Conservation (phyloP, 805 yeast species). For the Ogataea philodendri region DNA sequence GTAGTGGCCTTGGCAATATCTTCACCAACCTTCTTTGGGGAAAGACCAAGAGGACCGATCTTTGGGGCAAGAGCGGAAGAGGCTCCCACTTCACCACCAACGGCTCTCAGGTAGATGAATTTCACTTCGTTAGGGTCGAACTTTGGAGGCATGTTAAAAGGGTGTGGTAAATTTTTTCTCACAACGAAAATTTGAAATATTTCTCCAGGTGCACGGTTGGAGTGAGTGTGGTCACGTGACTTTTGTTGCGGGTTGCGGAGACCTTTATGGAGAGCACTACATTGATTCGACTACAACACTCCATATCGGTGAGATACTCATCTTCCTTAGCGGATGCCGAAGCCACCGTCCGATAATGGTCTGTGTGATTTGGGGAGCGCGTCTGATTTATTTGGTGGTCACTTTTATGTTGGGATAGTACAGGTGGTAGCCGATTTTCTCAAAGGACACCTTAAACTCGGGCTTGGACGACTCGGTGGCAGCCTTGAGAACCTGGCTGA, state of each 20-base stretch:
- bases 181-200: conserved; percentile 9
- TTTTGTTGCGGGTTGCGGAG: neutral
- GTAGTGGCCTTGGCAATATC: conserved; percentile 99
- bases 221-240: conserved; percentile 13
- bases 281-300: conserved; percentile 1
- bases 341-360: conserved; percentile 49
- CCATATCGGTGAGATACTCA: conserved; percentile 52
- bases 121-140: conserved; percentile 98
- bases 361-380: neutral
- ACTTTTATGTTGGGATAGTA: conserved; percentile 44
- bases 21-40: conserved; percentile 99
- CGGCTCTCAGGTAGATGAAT: conserved; percentile 98
- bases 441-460: conserved; percentile 25
- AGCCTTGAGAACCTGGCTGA: conserved; percentile 18
- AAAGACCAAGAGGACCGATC: conserved; percentile 99
- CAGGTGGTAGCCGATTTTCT: conserved; percentile 39
- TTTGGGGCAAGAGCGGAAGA: conserved; percentile 99
- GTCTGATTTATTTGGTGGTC: conserved; percentile 3
- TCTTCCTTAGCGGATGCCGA: conserved; percentile 57
- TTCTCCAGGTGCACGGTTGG: neutral
- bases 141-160: conserved; percentile 85
- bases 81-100: conserved; percentile 99
- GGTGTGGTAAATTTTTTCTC: conserved; percentile 12
- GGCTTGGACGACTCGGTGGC: conserved; percentile 10
- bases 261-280: neutral